Conservation (phyloP, 2,329 filamentous ascomycete species). For the Aspergillus texensis region DNA sequence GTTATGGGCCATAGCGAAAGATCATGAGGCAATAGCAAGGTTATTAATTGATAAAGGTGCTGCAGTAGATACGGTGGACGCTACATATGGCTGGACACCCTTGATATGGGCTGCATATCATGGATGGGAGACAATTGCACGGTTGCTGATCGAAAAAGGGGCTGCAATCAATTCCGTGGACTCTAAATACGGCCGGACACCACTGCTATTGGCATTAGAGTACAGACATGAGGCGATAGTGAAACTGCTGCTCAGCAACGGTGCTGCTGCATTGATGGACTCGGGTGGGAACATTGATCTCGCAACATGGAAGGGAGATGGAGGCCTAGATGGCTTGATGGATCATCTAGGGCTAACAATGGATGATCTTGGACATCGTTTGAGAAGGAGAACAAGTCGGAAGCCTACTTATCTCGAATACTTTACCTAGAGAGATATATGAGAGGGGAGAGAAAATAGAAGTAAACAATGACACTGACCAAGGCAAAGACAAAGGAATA, state of each 20-base stretch:
- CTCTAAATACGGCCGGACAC: not conserved
- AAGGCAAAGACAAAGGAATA: too few species aligned
- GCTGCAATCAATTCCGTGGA: not conserved
- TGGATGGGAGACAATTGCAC: not conserved
- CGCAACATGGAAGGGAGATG: not conserved
- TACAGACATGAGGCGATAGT: not conserved
- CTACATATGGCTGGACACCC: not conserved
- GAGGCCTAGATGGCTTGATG: not conserved
- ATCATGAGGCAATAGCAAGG: not conserved
- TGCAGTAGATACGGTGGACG: not conserved
- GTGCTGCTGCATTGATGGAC: not conserved
- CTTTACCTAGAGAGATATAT: not conserved
- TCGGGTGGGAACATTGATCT: not conserved
- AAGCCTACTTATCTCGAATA: not conserved
- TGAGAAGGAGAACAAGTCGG: not conserved
- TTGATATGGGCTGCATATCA: not conserved
- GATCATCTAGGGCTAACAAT: not conserved
- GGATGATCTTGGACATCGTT: not conserved
- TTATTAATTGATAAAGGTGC: not conserved
- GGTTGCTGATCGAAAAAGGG: conserved; percentile 6
- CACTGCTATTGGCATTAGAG: conserved; percentile 3
- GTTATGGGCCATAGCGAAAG: conserved; percentile 11
- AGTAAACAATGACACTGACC: too few species aligned
- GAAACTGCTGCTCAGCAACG: not conserved
- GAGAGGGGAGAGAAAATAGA: too few species aligned